Evolutionary conservation across 2,329 filamentous ascomycete genomes (phyloP).

Genomic region (Cladosporium sp.): DNA sequence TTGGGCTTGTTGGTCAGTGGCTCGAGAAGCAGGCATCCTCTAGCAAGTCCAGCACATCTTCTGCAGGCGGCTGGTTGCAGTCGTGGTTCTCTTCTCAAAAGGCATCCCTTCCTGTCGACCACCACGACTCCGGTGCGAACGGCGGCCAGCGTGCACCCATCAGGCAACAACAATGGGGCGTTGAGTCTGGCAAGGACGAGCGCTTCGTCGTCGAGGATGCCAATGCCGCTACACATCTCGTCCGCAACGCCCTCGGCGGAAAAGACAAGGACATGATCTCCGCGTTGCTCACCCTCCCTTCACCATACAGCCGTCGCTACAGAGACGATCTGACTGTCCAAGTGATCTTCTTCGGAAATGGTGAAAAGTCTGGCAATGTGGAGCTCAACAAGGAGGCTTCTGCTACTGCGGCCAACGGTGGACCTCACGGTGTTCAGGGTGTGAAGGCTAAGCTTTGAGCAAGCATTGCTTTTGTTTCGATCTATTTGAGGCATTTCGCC

Average conservation of each 20-base stretch:
- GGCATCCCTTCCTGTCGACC: conserved; percentile 68
- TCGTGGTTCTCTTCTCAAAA: conserved; percentile 59
- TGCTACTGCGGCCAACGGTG: conserved; percentile 41
- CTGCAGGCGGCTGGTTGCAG: conserved; percentile 60
- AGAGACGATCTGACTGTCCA: conserved; percentile 95
- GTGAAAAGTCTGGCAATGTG: conserved; percentile 70
- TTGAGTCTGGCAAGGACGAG: conserved; percentile 66
- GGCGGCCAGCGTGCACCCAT: conserved; percentile 82
- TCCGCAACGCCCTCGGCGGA: conserved; percentile 90
- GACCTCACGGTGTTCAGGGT: conserved; percentile 13
- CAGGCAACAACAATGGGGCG: conserved; percentile 85
- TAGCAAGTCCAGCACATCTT: conserved; percentile 31
- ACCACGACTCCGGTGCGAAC: conserved; percentile 42
- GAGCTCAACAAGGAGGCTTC: conserved; percentile 84
- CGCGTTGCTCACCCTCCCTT: conserved; percentile 83
- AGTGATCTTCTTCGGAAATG: conserved; percentile 95
- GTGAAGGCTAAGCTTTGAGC: conserved; percentile 20
- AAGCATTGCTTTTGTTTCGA: neutral
- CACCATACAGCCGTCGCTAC: conserved; percentile 86
- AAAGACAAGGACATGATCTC: conserved; percentile 92
- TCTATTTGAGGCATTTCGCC: neutral
- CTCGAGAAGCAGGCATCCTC: conserved; percentile 67
- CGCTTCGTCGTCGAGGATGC: conserved; percentile 94
- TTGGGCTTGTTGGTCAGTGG: conserved; percentile 95
- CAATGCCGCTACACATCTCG: conserved; percentile 92